Percentiles rank a stretch among this genome's conserved stretches.
Evolutionary conservation across 495 filamentous ascomycete genomes (phyloP).

Genomic region (Xylaria curta): DNA sequence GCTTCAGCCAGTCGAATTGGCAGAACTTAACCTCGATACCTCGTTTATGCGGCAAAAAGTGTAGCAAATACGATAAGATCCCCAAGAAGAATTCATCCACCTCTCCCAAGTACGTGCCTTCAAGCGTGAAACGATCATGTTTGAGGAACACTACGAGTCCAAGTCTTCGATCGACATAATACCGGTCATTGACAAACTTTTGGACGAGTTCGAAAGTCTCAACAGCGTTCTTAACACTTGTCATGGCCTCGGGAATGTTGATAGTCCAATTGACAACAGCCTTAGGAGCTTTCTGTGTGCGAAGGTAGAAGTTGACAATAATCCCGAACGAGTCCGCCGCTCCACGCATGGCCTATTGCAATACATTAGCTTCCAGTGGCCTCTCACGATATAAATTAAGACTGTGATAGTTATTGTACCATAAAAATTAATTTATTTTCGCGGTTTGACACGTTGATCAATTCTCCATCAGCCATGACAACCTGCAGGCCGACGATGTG

Average conservation of each 20-base stretch:
- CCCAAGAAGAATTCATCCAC: constrained; percentile 31
- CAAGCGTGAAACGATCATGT: constrained; percentile 39
- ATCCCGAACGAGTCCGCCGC: constrained; percentile 68
- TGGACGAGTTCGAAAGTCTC: constrained; percentile 44
- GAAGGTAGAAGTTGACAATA: constrained; percentile 59
- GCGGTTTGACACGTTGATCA: constrained; percentile 48
- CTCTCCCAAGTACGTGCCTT: constrained; percentile 46
- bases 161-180: constrained; percentile 39
- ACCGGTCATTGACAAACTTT: constrained; percentile 35
- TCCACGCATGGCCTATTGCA: constrained; percentile 56
- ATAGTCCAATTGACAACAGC: constrained; percentile 51
- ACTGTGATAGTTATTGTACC: constrained; percentile 34
- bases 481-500: constrained; percentile 65
- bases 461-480: constrained; percentile 65
- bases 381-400: background rate
- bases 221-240: constrained; percentile 32
- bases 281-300: constrained; percentile 56
- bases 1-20: constrained; percentile 37
- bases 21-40: constrained; percentile 21
- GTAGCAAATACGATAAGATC: constrained; percentile 39
- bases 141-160: constrained; percentile 44
- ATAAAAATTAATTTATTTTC: constrained; percentile 60
- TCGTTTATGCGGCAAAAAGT: constrained; percentile 26
- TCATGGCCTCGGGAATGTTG: constrained; percentile 35
- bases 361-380: background rate